Base-by-base conservation (phyloP, 768 basidiomycete species). In the Trametes cingulata region DNA sequence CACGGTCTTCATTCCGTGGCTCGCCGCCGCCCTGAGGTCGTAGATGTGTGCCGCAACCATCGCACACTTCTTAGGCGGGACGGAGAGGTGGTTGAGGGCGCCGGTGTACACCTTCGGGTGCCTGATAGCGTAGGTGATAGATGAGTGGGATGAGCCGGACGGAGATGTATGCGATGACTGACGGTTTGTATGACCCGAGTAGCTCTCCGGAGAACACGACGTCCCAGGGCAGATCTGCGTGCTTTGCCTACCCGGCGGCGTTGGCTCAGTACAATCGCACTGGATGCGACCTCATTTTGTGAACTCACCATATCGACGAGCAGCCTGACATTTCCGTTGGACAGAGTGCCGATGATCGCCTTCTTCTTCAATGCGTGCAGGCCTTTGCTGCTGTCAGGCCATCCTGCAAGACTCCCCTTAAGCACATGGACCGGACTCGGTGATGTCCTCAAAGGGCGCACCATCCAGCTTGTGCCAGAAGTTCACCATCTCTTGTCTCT, bases 161-260 rank as follows among this genome's bases (percentile, higher is more conserved):
- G 20, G 36, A 5, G 33, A 27, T 14, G 1, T n/a, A 3, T 52
- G 39, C 37, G 29, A 52, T 6, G 19, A 36, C 83, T 39, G 43
- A 88, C 87, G 87, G 85, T 67, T 90, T 89, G 75, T 81, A 88
- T 0, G 81, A 79, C 9, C 76, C 74, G 49, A 88, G 84, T 17
- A 88, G 72, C 56, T 86, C 85, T 1, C 80, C 74, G 0, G 86
- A 86, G 56, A 90, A 78, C 20, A 89, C 71, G 1, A 77, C 75
- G 57, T 88, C 86, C 86, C 85, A 88, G 0, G 86, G 86, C 3
- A 88, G 72, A 17, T 79, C 74, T 2, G 84, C 82, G 56, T 81
- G 71, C 70, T 84, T 88, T 1, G 87, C 85, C 86, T 87, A 52
- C 14, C 29, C 4, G 29, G 29, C 29, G 29, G 10, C 10, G 6